Base-by-base conservation (phyloP, 768 basidiomycete genomes). In the Mycena amicta region DNA sequence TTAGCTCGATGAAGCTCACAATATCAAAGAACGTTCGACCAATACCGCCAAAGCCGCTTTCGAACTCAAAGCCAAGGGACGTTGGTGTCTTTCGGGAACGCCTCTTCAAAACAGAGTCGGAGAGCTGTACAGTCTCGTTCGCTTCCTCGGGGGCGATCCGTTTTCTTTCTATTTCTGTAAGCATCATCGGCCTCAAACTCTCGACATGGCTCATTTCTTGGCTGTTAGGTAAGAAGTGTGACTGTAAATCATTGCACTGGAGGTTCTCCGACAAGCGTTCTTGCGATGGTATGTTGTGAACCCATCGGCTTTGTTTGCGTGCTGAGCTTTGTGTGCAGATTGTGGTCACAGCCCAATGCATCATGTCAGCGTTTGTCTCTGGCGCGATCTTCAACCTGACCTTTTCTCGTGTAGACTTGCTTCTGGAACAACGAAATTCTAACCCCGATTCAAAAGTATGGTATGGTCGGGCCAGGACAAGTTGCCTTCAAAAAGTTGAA, bases 11-110 rank as follows among this genome's bases (percentile, higher is more conserved):
- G 95, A 97, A 76, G 96, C 95, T 4, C 96, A 98, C 73, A 98
- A 95, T 70, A 98, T 98, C 78, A 98, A 98, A 68, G 96, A 98
- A 69, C 86, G 96, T 3, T 76, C 86, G 3, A 95, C 93, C 1
- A 98, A 96, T 69, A 98, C 96, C 0, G 95, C 96, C 1, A 98
- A 96, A 72, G 95, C 95, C n/a, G 84, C 93, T 0, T 99, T 99
- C 70, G 90, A 94, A 55, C 78, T 99, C 12, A 73, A 88, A 63
- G 84, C 89, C 54, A 83, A 83, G 50, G 93, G 84, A 64, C 86
- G 85, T 59, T 99, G 97, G 97, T 99, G 97, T 74, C 78, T 99
- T 27, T 97, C 95, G 29, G 95, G 95, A 4, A 98, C 96, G 5
- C 96, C 96, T 0, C 77, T 99, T 8, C 96, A 99, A 72, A 98